Evolutionary conservation across 257 asterid genomes (phyloP), one percentile per base, ranked within the genome.

Genomic region (Solanum ahanhuiri): DNA sequence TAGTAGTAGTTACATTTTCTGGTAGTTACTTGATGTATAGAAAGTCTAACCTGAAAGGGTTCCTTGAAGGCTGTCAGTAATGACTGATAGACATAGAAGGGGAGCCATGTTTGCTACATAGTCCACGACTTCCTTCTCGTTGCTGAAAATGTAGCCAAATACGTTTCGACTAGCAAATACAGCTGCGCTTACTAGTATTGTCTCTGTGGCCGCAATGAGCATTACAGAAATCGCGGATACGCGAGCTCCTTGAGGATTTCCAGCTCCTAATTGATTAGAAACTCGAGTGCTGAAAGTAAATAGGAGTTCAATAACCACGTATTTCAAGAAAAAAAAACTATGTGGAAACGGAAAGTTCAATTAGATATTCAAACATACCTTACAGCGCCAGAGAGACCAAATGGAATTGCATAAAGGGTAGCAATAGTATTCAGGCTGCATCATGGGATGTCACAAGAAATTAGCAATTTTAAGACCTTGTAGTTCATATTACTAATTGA

Each of bases 181-280:
- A 84, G 48, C 34, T 33, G 89, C 3, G 90, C 93, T 88, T 17
- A 92, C 90, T 9, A 91, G 41, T 70, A 90, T 34, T 34, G 91
- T 93, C 85, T 92, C 91, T 1, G 87, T 4, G n/a, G 87, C 90
- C 7, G 94, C 90, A 60, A 95, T 89, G 87, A 94, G 89, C 93
- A 92, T 91, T 69, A 92, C 92, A 43, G 94, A 92, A 58, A 87
- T 33, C 17, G 91, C 92, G 0, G 98, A 86, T 15, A 92, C 25
- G 51, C 93, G 94, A 33, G 98, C 98, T 30, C 86, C 90, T 72
- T 88, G 89, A 8, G 96, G 94, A 33, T 90, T 93, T 75, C 97
- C 98, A 18, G 96, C 95, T 90, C 98, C 98, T 79, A 94, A 85
- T 89, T 90, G 94, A 9, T 94, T 96, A n/a, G 99, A 95, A 63